Percentiles rank a stretch among this genome's conserved stretches.
phyloP scores from a whole-genome alignment of 139 green algal species.

The Gonium pectorale region DNA sequence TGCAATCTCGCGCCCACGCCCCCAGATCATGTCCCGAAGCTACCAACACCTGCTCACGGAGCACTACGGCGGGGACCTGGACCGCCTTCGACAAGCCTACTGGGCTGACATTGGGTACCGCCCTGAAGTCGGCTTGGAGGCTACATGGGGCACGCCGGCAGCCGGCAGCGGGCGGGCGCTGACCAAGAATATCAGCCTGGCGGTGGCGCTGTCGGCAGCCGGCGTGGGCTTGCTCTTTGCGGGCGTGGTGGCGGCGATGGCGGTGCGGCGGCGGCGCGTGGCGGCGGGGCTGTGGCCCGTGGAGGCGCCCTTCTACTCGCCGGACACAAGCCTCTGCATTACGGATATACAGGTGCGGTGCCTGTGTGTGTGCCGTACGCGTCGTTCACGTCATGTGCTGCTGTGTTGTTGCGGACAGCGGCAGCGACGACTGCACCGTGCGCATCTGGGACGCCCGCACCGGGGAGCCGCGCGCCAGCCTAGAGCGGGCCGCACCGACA shows the following conservation, averaged over 20 bases:
- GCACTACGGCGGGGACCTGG: background rate
- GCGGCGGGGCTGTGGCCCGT: background rate
- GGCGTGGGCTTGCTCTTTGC: background rate
- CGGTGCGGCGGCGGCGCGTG: background rate
- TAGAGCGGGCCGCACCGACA: too few relatives aligned
- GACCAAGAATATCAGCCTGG: background rate
- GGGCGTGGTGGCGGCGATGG: background rate
- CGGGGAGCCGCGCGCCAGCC: too few relatives aligned
- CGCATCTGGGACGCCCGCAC: too few relatives aligned
- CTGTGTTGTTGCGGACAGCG: too few relatives aligned
- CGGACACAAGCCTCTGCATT: conserved; percentile 17
- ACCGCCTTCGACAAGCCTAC: background rate
- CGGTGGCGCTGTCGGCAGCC: background rate
- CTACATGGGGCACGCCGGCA: too few relatives aligned
- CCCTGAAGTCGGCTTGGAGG: too few relatives aligned
- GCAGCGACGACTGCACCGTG: too few relatives aligned
- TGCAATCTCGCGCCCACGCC: background rate
- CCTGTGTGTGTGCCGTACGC: background rate
- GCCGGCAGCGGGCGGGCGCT: too few relatives aligned
- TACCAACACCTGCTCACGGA: background rate
- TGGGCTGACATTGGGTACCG: conserved; percentile 19
- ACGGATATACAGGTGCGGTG: conserved; percentile 21
- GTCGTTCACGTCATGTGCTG: too few relatives aligned
- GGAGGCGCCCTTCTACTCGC: background rate
- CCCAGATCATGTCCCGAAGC: background rate